phyloP scores from a whole-genome alignment of 805 yeast species.

The Kazachstania viticola region DNA sequence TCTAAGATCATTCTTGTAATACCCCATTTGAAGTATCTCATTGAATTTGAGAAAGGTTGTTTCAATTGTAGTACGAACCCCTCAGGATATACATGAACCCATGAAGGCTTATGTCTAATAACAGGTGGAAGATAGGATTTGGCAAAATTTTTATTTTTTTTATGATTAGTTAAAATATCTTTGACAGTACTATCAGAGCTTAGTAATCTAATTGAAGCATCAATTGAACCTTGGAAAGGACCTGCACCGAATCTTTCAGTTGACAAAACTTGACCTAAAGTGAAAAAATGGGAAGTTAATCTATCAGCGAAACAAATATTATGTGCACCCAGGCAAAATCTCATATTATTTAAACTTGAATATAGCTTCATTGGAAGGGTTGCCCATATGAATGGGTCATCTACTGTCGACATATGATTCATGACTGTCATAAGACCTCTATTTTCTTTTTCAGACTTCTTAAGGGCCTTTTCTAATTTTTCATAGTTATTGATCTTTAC shows the following conservation, averaged over 20 bases:
- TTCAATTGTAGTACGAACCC: constrained; percentile 81
- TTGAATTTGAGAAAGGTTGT: constrained; percentile 71
- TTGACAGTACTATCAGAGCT: constrained; percentile 51
- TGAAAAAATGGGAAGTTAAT: constrained; percentile 49
- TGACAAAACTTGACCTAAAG: constrained; percentile 79
- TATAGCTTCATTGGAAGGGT: constrained; percentile 64
- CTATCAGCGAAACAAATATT: constrained; percentile 70
- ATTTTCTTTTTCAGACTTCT: constrained; percentile 51
- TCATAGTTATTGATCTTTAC: constrained; percentile 54
- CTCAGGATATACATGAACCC: constrained; percentile 95
- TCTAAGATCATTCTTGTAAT: constrained; percentile 75
- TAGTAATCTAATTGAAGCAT: constrained; percentile 70
- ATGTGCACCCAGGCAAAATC: constrained; percentile 94
- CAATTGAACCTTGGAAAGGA: constrained; percentile 83
- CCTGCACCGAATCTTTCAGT: constrained; percentile 87
- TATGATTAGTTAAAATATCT: constrained; percentile 6
- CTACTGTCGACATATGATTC: constrained; percentile 89
- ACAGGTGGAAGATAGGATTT: constrained; percentile 40
- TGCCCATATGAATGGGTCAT: constrained; percentile 88
- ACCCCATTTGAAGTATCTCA: constrained; percentile 96
- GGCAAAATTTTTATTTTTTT: no score
- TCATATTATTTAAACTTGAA: constrained; percentile 47
- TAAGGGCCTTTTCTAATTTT: constrained; percentile 50
- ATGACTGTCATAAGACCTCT: constrained; percentile 73
- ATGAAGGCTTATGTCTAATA: constrained; percentile 53